Base-by-base conservation (phyloP, 352 stramenopile genomes). In the Phytophthora pseudosyringae region DNA sequence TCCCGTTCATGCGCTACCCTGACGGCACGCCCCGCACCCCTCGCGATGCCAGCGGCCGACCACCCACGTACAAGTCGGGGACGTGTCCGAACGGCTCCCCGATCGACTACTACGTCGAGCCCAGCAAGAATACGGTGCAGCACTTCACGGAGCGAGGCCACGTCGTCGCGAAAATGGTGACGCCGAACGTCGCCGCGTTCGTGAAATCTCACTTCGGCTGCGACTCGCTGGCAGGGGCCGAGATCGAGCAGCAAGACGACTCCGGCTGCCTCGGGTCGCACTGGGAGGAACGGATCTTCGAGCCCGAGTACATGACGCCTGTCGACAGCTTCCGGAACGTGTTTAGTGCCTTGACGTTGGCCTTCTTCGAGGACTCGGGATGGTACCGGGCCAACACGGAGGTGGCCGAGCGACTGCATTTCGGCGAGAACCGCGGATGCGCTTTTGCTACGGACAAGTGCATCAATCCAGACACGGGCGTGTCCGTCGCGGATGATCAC, bases 201-300 rank as follows among this genome's bases (percentile, higher is more conserved):
- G 83, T 82, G 5, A 75, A 88, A 25, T 29, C 56, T 10, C 84
- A 96, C 53, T 96, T 96, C 60, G 76, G 71, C 33, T 96, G 88
- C 53, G 53, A 71, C 5, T 61, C 56, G 10, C 52, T 96, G 1
- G 48, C 53, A 7, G 88, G 88, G 5, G 85, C 83, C 15, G 86
- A 96, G 58, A 78, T 96, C 5, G 88, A 96, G 58, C 87, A 82
- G 31, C 83, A 94, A 46, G 68, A 76, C 18, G 78, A 92, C 41
- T 76, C 80, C 7, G 82, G 83, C 0, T 95, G 85, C 47, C 53
- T 93, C 3, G 88, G 88, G 0, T 93, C 83, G 3, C 88, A 96
- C 49, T 95, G 83, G 86, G 88, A 96, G 40, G 85, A 95, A 60
- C 74, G 88, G 1, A 76, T 95, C 36, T 95, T 95, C 29, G 83